Evolutionary conservation across 78 protist genomes (phyloP).

Genomic region (Pelomyxa schiedti): DNA sequence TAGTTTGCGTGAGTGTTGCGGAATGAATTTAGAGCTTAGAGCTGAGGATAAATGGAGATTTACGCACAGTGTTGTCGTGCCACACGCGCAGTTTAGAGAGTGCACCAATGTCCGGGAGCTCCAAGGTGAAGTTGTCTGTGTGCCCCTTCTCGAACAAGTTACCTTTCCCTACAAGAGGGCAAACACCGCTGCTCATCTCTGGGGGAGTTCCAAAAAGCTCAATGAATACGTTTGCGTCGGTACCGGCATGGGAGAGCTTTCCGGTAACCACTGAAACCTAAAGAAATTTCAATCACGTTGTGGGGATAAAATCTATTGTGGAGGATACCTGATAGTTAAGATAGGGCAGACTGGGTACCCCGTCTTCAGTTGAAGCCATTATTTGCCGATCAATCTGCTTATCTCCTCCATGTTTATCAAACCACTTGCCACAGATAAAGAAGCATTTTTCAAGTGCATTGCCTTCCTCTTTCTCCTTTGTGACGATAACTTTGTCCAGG

Average conservation of each 20-base stretch:
- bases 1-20: neutral
- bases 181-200: neutral
- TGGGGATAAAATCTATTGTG: neutral
- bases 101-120: neutral
- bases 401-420: neutral
- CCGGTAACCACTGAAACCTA: too few relatives aligned
- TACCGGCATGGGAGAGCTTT: neutral
- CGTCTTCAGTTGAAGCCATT: neutral
- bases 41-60: slow-evolving; percentile 3
- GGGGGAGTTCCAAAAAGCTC: neutral
- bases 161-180: neutral
- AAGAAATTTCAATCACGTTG: too few relatives aligned
- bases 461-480: neutral
- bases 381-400: neutral
- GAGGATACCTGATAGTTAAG: neutral
- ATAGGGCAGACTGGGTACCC: neutral
- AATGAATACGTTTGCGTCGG: neutral
- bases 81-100: neutral
- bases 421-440: neutral
- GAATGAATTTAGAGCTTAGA: neutral
- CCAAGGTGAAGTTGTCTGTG: neutral
- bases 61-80: neutral
- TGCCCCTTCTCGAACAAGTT: neutral
- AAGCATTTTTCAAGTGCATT: neutral
- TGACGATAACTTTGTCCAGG: neutral